Evolutionary conservation across 371 early-diverging fungal species (phyloP).

Genomic region (Coemansia sp.): DNA sequence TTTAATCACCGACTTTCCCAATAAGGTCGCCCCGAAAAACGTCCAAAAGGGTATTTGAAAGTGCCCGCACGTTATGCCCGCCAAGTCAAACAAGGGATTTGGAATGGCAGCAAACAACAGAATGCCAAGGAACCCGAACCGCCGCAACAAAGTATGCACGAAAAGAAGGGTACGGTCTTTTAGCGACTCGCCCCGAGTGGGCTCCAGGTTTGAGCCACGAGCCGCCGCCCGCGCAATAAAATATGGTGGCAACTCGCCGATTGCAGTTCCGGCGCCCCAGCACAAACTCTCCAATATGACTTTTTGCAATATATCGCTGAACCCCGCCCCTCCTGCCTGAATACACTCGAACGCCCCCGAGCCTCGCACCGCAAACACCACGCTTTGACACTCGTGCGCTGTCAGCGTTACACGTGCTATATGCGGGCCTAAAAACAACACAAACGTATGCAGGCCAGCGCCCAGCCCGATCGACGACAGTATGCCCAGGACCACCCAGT

Average conservation of each 20-base stretch:
- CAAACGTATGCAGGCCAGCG: constrained; percentile 89
- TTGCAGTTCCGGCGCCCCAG: constrained; percentile 89
- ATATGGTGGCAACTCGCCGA: constrained; percentile 94
- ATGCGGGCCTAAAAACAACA: constrained; percentile 86
- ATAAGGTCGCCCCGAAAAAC: constrained; percentile 89
- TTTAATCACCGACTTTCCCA: constrained; percentile 89
- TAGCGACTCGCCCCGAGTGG: constrained; percentile 4
- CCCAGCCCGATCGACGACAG: constrained; percentile 90
- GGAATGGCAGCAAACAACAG: constrained; percentile 90
- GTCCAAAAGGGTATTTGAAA: constrained; percentile 85
- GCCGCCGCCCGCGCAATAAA: constrained; percentile 84
- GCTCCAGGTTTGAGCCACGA: too few species aligned
- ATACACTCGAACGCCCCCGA: constrained; percentile 54
- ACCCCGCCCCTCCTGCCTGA: constrained; percentile 52
- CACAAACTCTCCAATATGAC: constrained; percentile 75
- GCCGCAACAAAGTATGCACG: constrained; percentile 65
- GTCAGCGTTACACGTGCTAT: constrained; percentile 82
- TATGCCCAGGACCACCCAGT: constrained; percentile 83
- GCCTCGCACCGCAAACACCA: constrained; percentile 68
- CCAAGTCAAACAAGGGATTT: constrained; percentile 93
- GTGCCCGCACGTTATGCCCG: constrained; percentile 91
- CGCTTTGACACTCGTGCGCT: constrained; percentile 72
- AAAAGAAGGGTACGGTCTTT: constrained; percentile 63
- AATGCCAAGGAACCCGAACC: constrained; percentile 84
- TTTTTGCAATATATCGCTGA: constrained; percentile 60